Base-by-base conservation (phyloP, 345 rosid species). In the Abelmoschus esculentus region DNA sequence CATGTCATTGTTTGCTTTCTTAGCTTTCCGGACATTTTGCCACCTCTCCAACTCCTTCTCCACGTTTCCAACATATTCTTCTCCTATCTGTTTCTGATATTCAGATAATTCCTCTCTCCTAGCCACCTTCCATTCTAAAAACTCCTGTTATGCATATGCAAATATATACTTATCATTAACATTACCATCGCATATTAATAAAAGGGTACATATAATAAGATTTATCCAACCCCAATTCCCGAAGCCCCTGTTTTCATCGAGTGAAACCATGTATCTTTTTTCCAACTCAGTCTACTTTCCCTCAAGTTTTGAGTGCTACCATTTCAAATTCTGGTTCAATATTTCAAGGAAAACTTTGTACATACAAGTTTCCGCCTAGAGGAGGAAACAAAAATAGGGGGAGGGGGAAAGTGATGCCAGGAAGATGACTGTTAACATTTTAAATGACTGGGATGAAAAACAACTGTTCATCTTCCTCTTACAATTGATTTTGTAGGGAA, bases 41-140 rank as follows among this genome's bases (percentile, higher is more conserved):
- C 99, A 87, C 83, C 90, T 88, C 83, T 92, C 98, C 80, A 92
- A 55, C 78, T 95, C 98, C 75, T 87, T 95, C 74, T 92, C 99
- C 6, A 90, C 91, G 31, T 95, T 90, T 40, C 80, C 78, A 53
- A 92, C 73, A 72, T 76, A 89, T 76, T 82, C 87, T 38, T 86
- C 93, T 57, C 78, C 85, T 0, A 91, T 83, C 79, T 82, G 90
- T 83, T 90, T 95, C 83, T 91, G 97, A 78, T 91, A 91, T 62
- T 84, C 85, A 1, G 84, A 83, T 68, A 91, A 77, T 69, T 90
- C 96, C 83, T 89, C 89, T 71, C 98, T 90, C 80, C 83, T 85
- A 26, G 80, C 80, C 13, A 79, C 70, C 77, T 84, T 95, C 99
- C 98, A 95, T 75, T 91, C 96, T 69, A 55, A 75, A 77, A 88